phyloP scores from a whole-genome alignment of 2,329 filamentous ascomycete genomes.

The Monilinia vaccinii-corymbosi region DNA sequence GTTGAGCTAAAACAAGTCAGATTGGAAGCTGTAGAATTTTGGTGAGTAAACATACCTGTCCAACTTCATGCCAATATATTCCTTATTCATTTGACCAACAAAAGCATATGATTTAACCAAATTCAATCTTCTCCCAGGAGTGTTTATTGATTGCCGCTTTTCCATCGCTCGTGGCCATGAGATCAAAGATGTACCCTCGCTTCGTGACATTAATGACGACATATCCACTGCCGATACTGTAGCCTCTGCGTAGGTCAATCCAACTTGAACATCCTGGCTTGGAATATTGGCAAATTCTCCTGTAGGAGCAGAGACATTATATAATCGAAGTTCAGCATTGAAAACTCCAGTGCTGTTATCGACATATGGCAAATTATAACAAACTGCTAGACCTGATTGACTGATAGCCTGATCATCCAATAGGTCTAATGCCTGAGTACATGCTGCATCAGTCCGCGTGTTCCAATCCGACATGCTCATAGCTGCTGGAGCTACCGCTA shows the following conservation, averaged over 20 bases:
- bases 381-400: constrained; percentile 67
- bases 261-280: constrained; percentile 44
- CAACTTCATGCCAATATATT: constrained; percentile 45
- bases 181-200: constrained; percentile 19
- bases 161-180: constrained; percentile 18
- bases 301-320: constrained; percentile 52
- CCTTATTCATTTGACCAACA: constrained; percentile 56
- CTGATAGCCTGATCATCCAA: constrained; percentile 53
- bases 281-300: constrained; percentile 44
- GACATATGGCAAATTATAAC: constrained; percentile 71
- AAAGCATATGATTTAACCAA: constrained; percentile 58
- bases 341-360: constrained; percentile 61
- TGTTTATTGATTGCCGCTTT: constrained; percentile 17
- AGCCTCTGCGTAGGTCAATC: constrained; percentile 45
- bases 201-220: constrained; percentile 18
- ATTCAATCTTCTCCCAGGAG: constrained; percentile 23
- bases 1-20: constrained; percentile 25
- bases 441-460: constrained; percentile 46
- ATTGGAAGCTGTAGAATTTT: constrained; percentile 31
- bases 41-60: constrained; percentile 43
- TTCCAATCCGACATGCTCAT: constrained; percentile 44
- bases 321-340: constrained; percentile 68
- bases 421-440: constrained; percentile 43
- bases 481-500: constrained; percentile 5
- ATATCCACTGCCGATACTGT: constrained; percentile 38